Conservation (phyloP, 2,329 filamentous ascomycete species). For the Calonectria hawksworthii region DNA sequence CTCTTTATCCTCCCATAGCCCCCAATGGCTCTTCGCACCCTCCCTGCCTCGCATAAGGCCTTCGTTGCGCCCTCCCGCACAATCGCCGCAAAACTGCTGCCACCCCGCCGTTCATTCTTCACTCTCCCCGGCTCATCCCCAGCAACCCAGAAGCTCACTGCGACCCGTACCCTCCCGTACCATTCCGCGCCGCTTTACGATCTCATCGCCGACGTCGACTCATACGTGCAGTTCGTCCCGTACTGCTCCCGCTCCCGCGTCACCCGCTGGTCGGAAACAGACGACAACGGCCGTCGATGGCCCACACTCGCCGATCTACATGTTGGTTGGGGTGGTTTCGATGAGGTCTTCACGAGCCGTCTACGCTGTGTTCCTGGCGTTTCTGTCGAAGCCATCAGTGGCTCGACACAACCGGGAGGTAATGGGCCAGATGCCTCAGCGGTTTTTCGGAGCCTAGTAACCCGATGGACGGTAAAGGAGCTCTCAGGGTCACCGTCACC, state of each 20-base stretch:
- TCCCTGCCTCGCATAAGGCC: constrained; percentile 28
- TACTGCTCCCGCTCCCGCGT: constrained; percentile 87
- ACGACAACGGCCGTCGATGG: constrained; percentile 65
- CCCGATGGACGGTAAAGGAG: constrained; percentile 75
- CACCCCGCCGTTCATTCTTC: constrained; percentile 58
- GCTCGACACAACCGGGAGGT: constrained; percentile 63
- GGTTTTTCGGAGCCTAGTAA: constrained; percentile 78
- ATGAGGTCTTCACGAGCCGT: constrained; percentile 85
- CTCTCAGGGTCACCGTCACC: constrained; percentile 46
- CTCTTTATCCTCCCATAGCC: neutral
- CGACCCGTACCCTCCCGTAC: constrained; percentile 84
- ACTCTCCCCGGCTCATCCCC: constrained; percentile 43
- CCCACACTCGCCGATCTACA: constrained; percentile 84
- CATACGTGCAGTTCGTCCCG: constrained; percentile 90
- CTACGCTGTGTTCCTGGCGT: constrained; percentile 82
- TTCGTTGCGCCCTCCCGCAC: constrained; percentile 27
- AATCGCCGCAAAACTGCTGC: constrained; percentile 34
- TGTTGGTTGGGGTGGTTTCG: constrained; percentile 87
- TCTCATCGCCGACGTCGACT: constrained; percentile 89
- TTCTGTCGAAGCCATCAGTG: constrained; percentile 84
- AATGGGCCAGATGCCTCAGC: constrained; percentile 56
- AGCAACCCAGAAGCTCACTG: constrained; percentile 75
- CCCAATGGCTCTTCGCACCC: constrained; percentile 38
- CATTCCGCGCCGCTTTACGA: constrained; percentile 78
- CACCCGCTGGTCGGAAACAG: constrained; percentile 76